Evolutionary conservation across 192 early-diverging fungal species (phyloP).

Genomic region (Phlyctochytrium bullatum): DNA sequence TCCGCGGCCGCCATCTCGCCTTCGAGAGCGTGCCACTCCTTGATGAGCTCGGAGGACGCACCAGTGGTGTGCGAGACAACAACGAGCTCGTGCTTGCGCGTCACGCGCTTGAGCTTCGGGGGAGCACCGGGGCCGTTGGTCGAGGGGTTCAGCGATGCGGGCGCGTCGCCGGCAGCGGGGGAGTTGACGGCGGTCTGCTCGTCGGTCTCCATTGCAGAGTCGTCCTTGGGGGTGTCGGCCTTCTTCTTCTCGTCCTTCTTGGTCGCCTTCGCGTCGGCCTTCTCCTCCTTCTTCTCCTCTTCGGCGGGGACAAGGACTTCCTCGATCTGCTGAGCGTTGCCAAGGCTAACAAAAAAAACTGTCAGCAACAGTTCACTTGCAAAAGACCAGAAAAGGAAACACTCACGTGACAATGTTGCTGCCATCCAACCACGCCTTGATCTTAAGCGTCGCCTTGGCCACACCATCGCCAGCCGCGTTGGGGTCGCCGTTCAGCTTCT

Average conservation of each 20-base stretch:
- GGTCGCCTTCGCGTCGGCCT: constrained; percentile 63
- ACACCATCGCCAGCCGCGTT: constrained; percentile 54
- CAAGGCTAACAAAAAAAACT: constrained; percentile 43
- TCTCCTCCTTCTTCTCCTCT: constrained; percentile 63
- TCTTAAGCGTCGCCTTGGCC: constrained; percentile 75
- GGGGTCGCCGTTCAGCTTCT: constrained; percentile 42
- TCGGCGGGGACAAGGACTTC: constrained; percentile 70
- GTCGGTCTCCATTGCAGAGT: constrained; percentile 34
- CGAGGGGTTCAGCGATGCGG: constrained; percentile 11
- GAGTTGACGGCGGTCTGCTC: constrained; percentile 3
- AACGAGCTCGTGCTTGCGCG: constrained; percentile 80
- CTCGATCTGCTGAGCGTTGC: constrained; percentile 84
- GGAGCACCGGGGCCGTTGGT: constrained; percentile 28
- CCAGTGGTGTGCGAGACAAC: constrained; percentile 64
- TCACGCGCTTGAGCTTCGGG: constrained; percentile 86
- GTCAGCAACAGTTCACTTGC: background rate
- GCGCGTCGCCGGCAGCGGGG: background rate
- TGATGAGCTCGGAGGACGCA: constrained; percentile 55
- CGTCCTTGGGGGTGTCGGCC: constrained; percentile 6
- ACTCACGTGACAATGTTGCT: constrained; percentile 49
- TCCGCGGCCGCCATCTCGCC: constrained; percentile 80
- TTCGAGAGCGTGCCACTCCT: constrained; percentile 75
- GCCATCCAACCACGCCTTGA: constrained; percentile 86
- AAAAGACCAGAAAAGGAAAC: constrained; percentile 8
- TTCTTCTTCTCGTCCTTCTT: constrained; percentile 53